Base-by-base conservation (phyloP, 257 asterid genomes). In the Solanum appendiculatum region DNA sequence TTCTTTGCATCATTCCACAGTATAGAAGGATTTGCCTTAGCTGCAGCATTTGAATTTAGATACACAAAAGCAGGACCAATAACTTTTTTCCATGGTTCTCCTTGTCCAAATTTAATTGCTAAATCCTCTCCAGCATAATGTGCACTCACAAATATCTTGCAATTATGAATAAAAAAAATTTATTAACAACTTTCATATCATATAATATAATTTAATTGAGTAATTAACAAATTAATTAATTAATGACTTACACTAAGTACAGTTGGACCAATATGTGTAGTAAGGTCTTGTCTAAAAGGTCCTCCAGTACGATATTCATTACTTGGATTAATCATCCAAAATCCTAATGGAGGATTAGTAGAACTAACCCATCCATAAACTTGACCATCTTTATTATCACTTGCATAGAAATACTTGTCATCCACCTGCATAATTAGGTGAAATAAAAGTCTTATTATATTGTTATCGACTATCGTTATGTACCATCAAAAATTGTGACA, bases 291-390 rank as follows among this genome's bases (percentile, higher is more conserved):
- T 31, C 92, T 95, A 34, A 90, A 81, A 16, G 98, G 97, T 1
- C 98, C 97, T 2, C 95, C 97, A 0, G 90, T 88, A 1, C 92
- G 91, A 85, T 92, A 93, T 86, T 95, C 97, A 42, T 92, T 90
- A 86, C 94, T 92, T 0, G 98, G 96, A 20, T 93, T 93, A 64
- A 95, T 93, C 93, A 93, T 94, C 98, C 98, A 95, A 86, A 95
- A 66, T 1, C 98, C 97, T 13, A 93, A 44, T 3, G 90, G 63
- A 0, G 87, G 83, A 37, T 91, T 88, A 36, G 29, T 34, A 9
- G 1, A 2, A 86, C 93, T 87, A 15, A 93, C 90, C 93, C 91
- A 89, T 7, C 97, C 98, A 85, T 95, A 92, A 29, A 93, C 97
- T 86, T 87, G 66, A 84, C 83, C 92, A 83, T 93, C 96, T 86